Conservation (phyloP, 78 protist species). For the Chrysochromulina parva region DNA sequence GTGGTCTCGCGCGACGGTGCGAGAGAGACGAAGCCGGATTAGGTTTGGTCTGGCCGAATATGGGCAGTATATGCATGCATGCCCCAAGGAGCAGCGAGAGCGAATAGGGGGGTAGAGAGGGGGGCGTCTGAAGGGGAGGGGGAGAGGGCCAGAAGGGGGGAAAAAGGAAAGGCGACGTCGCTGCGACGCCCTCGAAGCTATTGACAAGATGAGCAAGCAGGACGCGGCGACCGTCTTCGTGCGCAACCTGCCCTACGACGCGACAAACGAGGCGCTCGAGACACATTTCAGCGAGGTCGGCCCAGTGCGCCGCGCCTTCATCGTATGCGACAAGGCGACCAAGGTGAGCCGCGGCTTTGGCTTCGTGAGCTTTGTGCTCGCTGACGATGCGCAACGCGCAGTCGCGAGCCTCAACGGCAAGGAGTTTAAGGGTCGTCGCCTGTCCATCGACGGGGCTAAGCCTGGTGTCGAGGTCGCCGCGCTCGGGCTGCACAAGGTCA, state of each 20-base stretch:
- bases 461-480: background rate
- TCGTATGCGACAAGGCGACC: background rate
- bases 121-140: too few relatives aligned
- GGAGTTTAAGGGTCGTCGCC: background rate
- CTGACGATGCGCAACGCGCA: constrained; percentile 5
- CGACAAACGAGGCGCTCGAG: background rate
- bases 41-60: too few relatives aligned
- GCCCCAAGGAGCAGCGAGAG: too few relatives aligned
- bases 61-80: too few relatives aligned
- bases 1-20: too few relatives aligned
- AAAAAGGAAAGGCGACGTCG: too few relatives aligned
- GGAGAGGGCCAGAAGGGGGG: too few relatives aligned
- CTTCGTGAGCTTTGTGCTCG: background rate
- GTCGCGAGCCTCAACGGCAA: background rate
- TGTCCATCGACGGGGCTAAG: background rate
- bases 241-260: constrained; percentile 6
- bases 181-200: too few relatives aligned
- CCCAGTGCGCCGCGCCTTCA: background rate
- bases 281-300: background rate
- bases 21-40: too few relatives aligned
- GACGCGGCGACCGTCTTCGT: background rate
- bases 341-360: constrained; percentile 7
- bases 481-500: background rate
- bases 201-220: too few relatives aligned
- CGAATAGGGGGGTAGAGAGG: too few relatives aligned